These are phyloP conservation scores for Eutrema heterophyllum DNA, from an alignment of 345 rosid genomes.

Conservation along the genomic window DNA sequence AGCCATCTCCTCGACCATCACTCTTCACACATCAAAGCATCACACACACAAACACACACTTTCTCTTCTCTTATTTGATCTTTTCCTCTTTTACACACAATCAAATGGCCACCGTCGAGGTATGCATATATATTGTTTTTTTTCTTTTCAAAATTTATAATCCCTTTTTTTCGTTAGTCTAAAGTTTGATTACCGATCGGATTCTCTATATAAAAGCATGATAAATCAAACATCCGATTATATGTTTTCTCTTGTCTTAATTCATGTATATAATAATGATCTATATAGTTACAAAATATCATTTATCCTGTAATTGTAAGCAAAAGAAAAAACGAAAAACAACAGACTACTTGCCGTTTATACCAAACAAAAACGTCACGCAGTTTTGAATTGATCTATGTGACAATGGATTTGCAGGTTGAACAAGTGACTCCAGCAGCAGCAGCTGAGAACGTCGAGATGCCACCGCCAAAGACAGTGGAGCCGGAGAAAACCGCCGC, in stretches of 20 bases:
- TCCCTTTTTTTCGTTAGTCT: background rate
- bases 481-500: background rate
- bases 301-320: background rate
- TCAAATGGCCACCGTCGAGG: slow-evolving; percentile 35
- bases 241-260: background rate
- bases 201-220: background rate
- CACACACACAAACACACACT: background rate
- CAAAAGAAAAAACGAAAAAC: background rate
- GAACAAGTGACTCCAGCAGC: slow-evolving; percentile 27
- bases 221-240: background rate
- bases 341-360: slow-evolving; percentile 12
- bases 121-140: background rate
- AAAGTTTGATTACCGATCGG: background rate
- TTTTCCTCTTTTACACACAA: slow-evolving; percentile 1
- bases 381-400: slow-evolving; percentile 3
- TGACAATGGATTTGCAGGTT: slow-evolving; percentile 25
- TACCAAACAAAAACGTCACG: background rate
- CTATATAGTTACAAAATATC: background rate
- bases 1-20: slow-evolving; percentile 17
- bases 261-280: background rate
- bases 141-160: background rate
- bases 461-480: slow-evolving; percentile 23
- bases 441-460: slow-evolving; percentile 26
- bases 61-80: slow-evolving; percentile 3
- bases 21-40: slow-evolving; percentile 31